Evolutionary conservation across 2,329 filamentous ascomycete genomes (phyloP).

Genomic region (Phaeosphaeriaceae sp.): DNA sequence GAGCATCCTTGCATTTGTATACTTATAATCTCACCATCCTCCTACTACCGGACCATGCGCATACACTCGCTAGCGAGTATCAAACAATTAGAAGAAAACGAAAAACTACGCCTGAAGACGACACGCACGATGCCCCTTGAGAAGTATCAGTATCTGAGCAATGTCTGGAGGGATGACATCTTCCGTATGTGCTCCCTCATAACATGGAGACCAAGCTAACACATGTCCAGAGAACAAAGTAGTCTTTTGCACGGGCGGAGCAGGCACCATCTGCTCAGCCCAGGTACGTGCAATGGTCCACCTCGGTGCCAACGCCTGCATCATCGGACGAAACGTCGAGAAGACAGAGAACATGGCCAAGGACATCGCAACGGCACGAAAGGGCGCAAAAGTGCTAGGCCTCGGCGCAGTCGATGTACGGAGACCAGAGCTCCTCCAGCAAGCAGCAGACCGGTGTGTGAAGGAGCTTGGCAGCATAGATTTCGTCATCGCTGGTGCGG

Average conservation of each 20-base stretch:
- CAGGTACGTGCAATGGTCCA: slow-evolving; percentile 91
- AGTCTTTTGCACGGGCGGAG: slow-evolving; percentile 92
- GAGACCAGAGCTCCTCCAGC: slow-evolving; percentile 68
- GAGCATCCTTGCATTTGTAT: too few relatives aligned
- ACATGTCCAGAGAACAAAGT: slow-evolving; percentile 74
- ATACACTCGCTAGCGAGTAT: too few relatives aligned
- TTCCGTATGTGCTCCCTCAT: slow-evolving; percentile 65
- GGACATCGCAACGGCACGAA: slow-evolving; percentile 79
- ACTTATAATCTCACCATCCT: too few relatives aligned
- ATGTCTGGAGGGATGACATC: slow-evolving; percentile 84
- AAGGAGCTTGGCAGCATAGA: slow-evolving; percentile 87
- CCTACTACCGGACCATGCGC: too few relatives aligned
- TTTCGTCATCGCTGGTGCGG: slow-evolving; percentile 92
- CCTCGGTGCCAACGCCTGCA: slow-evolving; percentile 91
- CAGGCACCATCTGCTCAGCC: slow-evolving; percentile 90
- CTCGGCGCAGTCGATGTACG: slow-evolving; percentile 77
- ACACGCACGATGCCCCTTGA: slow-evolving; percentile 67
- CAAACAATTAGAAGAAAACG: too few relatives aligned
- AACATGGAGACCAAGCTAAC: slow-evolving; percentile 5
- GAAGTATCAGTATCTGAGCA: slow-evolving; percentile 77
- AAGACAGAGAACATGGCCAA: slow-evolving; percentile 84
- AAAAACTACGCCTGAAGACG: slow-evolving; percentile 15
- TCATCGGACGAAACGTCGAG: slow-evolving; percentile 85
- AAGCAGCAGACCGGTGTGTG: slow-evolving; percentile 79
- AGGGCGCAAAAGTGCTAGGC: slow-evolving; percentile 83